Evolutionary conservation across 2,329 filamentous ascomycete genomes (phyloP), one percentile per base, ranked within the genome.

Genomic region (Sordariomycetes sp.): DNA sequence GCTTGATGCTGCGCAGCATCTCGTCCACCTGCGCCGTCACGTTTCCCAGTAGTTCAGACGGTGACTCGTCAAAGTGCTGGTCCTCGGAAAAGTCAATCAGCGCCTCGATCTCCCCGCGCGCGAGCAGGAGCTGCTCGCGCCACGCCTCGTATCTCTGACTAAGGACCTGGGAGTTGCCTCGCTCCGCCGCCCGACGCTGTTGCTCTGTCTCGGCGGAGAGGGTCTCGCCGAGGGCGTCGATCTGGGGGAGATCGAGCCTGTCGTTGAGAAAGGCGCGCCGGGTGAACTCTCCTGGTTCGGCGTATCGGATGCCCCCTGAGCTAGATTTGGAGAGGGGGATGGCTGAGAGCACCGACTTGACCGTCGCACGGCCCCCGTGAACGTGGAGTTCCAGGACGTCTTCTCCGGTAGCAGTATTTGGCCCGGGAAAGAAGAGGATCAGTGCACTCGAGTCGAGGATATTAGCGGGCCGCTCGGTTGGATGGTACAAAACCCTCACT

Each of bases 81-180:
- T 97, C 94, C 68, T 99, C 94, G 1, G 89, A 87, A 68, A 99
- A 99, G 70, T 99, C 94, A 60, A 99, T 97, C 62, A 99, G 73
- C 0, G 94, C 94, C 70, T 99, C 94, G 45, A 99, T 78, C 71
- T 97, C 91, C 10, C 90, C 94, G 1, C 94, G 82, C 10, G 91
- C 91, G 61, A 86, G 78, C 7, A 97, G 75, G 20, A 99, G 72
- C 62, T 84, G 77, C 61, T 81, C 74, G 28, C 92, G 83, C 94
- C 94, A 99, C 10, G 65, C 65, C 63, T 96, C 90, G 68, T 99
- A 99, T 20, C 84, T 83, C 59, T 78, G 76, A 0, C 89, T 83
- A 13, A 96, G 75, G 0, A 76, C 72, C 24, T 85, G 85, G 3
- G 83, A 87, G 34, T 84, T 84, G 7, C 90, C 90, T 3, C 87